These are phyloP conservation scores for Neofusicoccum cordaticola DNA, from an alignment of 2,329 filamentous ascomycete species.

Conservation along the genomic window DNA sequence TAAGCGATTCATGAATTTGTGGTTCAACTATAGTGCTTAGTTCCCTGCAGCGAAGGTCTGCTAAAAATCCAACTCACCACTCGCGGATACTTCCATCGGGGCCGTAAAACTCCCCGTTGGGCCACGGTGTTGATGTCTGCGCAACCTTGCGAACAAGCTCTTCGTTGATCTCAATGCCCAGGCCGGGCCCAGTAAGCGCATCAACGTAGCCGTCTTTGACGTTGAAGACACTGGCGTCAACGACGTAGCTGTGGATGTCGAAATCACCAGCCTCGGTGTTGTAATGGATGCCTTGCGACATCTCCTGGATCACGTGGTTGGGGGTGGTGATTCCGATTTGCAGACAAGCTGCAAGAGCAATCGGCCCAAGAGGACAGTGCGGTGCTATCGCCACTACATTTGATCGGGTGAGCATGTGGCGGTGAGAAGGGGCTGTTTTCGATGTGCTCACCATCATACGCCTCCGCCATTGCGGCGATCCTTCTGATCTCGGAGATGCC, in stretches of 20 bases:
- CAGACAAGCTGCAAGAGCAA: constrained; percentile 68
- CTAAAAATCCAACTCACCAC: constrained; percentile 49
- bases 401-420: background rate
- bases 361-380: constrained; percentile 70
- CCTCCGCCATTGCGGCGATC: constrained; percentile 69
- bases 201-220: constrained; percentile 66
- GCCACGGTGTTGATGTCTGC: constrained; percentile 62
- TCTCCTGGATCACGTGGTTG: constrained; percentile 72
- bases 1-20: too few species aligned
- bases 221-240: constrained; percentile 63
- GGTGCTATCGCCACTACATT: constrained; percentile 62
- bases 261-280: constrained; percentile 47
- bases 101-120: constrained; percentile 64
- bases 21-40: background rate
- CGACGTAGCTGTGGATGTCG: constrained; percentile 59
- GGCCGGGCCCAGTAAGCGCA: constrained; percentile 57
- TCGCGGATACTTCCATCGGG: constrained; percentile 65
- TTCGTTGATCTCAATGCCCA: constrained; percentile 70
- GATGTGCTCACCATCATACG: constrained; percentile 56
- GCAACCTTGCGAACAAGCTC: constrained; percentile 61
- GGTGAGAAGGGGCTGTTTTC: background rate
- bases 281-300: constrained; percentile 78
- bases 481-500: constrained; percentile 69
- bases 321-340: constrained; percentile 60
- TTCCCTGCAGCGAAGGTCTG: background rate